Base-by-base conservation (phyloP, 1,284 basidiomycete species). In the Testicularia cyperi region DNA sequence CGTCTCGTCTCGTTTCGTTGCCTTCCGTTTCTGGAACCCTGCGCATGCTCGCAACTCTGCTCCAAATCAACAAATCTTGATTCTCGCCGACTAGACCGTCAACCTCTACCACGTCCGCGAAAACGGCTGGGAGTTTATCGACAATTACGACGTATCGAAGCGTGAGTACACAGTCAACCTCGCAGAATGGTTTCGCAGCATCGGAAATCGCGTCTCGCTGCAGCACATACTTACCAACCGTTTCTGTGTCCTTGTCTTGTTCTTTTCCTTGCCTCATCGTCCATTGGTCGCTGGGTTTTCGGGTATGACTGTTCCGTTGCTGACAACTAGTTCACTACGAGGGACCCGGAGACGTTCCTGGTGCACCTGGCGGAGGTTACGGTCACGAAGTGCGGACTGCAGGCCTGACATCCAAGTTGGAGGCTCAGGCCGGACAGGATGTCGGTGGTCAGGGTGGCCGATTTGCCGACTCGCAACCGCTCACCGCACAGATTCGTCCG, bases 21-120 rank as follows among this genome's bases (percentile, higher is more conserved):
- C n/a, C n/a, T n/a, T n/a, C n/a, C n/a, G n/a, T n/a, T n/a, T n/a
- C n/a, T n/a, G n/a, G n/a, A n/a, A n/a, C n/a, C n/a, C n/a, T n/a
- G n/a, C n/a, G n/a, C n/a, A n/a, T n/a, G n/a, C n/a, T n/a, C n/a
- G n/a, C n/a, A n/a, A n/a, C n/a, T n/a, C n/a, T n/a, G n/a, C n/a
- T n/a, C n/a, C n/a, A n/a, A n/a, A n/a, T n/a, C n/a, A n/a, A n/a
- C n/a, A n/a, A n/a, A n/a, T n/a, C n/a, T 25, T 21, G 14, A 13
- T n/a, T 35, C 2, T 1, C 26, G 13, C 33, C 27, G 5, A 30
- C 41, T 15, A 70, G 64, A 88, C 90, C 3, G 87, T 89, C 80
- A 98, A 98, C 80, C 82, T 98, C 23, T 98, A 90, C 77, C 92
- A 96, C 65, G 90, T 98, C 70, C 87, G 90, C 76, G 87, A 95